Base-by-base conservation (phyloP, 164 flowering plant species). In the Platanus orientalis region DNA sequence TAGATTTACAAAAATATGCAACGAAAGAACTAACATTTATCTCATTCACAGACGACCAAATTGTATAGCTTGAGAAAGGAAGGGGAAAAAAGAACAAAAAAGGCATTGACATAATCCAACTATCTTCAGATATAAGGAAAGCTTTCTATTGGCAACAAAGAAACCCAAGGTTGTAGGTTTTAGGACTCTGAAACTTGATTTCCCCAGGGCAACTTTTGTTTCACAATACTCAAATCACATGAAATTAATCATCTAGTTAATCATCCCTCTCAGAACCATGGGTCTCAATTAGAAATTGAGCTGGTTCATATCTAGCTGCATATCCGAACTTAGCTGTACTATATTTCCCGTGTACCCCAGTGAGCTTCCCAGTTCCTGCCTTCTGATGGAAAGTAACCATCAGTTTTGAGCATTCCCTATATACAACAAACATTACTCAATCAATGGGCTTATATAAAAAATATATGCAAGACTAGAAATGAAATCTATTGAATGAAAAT, bases 311-410 rank as follows among this genome's bases (percentile, higher is more conserved):
- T 69, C 68, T 87, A 56, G 97, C 88, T 32, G 87, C 83, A 71
- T 75, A 80, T 0, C 94, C 95, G 49, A 75, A 90, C 66, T 85
- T 88, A 1, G 77, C 81, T 20, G 90, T 83, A 63, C 83, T 74
- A 53, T 87, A 93, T 73, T 93, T 93, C 56, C 87, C 66, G 69
- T 84, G 81, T 2, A 90, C 97, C 6, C 94, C 92, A 0, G 89
- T 87, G 1, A 90, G 86, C 55, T 79, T 90, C 69, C 95, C 94
- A 87, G n/a, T n/a, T n/a, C n/a, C n/a, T n/a, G n/a, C n/a, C n/a
- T n/a, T n/a, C n/a, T n/a, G n/a, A n/a, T n/a, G 98, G 75, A 73
- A 81, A 60, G 65, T 66, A 39, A 84, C 97, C 88, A 92, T 89
- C 75, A 72, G 25, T 67, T 62, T 83, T 9, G 95, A 79, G 77